Base-by-base conservation (phyloP, 177 flowering plant species). In the Vitis hybrid region DNA sequence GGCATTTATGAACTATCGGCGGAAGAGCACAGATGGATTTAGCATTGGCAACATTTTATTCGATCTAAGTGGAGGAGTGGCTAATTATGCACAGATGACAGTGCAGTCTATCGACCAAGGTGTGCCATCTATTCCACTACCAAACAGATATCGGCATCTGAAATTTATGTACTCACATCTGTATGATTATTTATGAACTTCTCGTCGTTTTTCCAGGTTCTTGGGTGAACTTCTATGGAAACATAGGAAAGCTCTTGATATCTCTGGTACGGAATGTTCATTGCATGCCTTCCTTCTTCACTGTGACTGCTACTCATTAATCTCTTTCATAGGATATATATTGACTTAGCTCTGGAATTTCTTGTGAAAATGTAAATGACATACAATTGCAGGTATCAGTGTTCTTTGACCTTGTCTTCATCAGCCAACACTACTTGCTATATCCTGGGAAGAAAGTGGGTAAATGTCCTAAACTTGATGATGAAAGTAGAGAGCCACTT, bases 11-110 rank as follows among this genome's bases (percentile, higher is more conserved):
- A 95, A 95, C 86, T 93, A 84, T 70, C 58, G 18, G 4, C 77
- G 97, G 38, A 95, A 93, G 81, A 95, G 94, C 85, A 95, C 99
- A 12, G 85, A 76, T 15, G 99, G 99, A 56, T 95, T 88, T 82
- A 95, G 99, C 86, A 93, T 95, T 67, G 98, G 95, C 17, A 88
- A 88, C 75, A 88, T 93, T 70, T 75, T 95, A 77, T 94, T 93
- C 31, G 99, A 95, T 80, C 82, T 95, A 62, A 54, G 74, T 54
- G 99, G 99, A 72, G 97, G 97, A 4, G 12, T 90, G 56, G 74
- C 95, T 38, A 95, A 85, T 77, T 91, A 85, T 67, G 84, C 73
- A 8, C 98, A 95, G 80, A 92, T 95, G 99, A 85, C 78, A 8
- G 77, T 84, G 71, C 98, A 95, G 73, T 93, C 99, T 58, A 84